A percentile compares a stretch with the other conserved stretches of the same genome.
Evolutionary conservation across 331 rosid genomes (phyloP).

Genomic region (Telfairia occidentalis): DNA sequence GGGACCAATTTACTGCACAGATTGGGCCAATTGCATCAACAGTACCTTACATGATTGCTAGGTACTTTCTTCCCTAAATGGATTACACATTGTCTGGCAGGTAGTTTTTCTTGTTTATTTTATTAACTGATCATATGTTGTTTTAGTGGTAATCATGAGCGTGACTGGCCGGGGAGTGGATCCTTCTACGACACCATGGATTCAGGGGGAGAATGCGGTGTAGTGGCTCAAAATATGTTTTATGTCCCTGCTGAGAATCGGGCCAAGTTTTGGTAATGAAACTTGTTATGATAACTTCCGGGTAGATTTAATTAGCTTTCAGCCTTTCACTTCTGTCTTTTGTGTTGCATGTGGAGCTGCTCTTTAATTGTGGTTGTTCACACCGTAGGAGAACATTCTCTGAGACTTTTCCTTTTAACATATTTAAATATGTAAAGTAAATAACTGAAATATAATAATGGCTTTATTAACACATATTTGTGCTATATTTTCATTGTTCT

Average conservation of each 20-base stretch:
- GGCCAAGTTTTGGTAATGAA: conserved; percentile 65
- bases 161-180: conserved; percentile 88
- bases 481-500: neutral
- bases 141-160: conserved; percentile 88
- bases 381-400: neutral
- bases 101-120: conserved; percentile 12
- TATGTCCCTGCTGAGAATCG: conserved; percentile 74
- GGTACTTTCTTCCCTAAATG: conserved; percentile 28
- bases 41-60: conserved; percentile 90
- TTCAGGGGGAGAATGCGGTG: conserved; percentile 97
- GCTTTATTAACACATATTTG: neutral
- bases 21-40: conserved; percentile 77
- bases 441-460: neutral
- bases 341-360: neutral
- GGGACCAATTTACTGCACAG: conserved; percentile 90
- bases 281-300: neutral
- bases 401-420: neutral
- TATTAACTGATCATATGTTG: conserved; percentile 6
- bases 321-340: neutral
- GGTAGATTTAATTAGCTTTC: neutral
- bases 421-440: neutral
- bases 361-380: neutral
- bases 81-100: neutral
- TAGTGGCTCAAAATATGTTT: conserved; percentile 76
- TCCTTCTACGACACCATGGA: conserved; percentile 67